Conservation (phyloP, 1,139 yeast species). For the Debaryomyces nepalensis region DNA sequence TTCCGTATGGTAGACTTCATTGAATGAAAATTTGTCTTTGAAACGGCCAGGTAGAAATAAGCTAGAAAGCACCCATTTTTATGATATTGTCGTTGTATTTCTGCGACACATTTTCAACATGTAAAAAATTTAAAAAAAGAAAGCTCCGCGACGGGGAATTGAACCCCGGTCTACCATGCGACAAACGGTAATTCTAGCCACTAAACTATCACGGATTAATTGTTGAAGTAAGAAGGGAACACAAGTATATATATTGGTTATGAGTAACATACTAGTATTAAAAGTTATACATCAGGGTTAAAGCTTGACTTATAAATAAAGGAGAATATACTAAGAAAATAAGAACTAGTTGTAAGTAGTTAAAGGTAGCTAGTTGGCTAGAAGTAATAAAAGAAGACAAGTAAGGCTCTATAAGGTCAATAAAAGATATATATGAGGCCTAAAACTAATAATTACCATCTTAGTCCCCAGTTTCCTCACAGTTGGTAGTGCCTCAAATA, state of each 20-base stretch:
- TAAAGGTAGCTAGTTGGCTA: background rate
- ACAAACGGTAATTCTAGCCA: constrained; percentile 54
- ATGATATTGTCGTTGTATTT: background rate
- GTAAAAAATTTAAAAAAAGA: constrained; percentile 7
- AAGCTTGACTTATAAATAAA: background rate
- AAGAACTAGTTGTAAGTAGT: background rate
- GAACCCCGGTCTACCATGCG: constrained; percentile 56
- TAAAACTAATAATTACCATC: background rate
- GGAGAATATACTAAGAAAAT: background rate
- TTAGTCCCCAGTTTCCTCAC: background rate
- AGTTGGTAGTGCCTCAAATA: background rate
- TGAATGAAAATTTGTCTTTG: background rate
- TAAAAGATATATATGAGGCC: background rate
- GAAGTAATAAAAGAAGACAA: background rate
- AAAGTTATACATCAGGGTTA: background rate
- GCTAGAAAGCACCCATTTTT: background rate
- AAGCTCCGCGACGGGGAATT: constrained; percentile 53
- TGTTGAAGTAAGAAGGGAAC: constrained; percentile 1
- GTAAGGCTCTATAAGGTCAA: background rate
- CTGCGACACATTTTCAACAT: background rate
- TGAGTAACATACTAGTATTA: background rate
- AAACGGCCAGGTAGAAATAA: background rate
- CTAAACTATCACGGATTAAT: constrained; percentile 50
- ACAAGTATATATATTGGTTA: background rate
- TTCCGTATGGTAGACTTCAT: constrained; percentile 1